These are phyloP conservation scores for Ophiosphaerella herpotricha DNA, from an alignment of 2,329 filamentous ascomycete species.

Conservation along the genomic window DNA sequence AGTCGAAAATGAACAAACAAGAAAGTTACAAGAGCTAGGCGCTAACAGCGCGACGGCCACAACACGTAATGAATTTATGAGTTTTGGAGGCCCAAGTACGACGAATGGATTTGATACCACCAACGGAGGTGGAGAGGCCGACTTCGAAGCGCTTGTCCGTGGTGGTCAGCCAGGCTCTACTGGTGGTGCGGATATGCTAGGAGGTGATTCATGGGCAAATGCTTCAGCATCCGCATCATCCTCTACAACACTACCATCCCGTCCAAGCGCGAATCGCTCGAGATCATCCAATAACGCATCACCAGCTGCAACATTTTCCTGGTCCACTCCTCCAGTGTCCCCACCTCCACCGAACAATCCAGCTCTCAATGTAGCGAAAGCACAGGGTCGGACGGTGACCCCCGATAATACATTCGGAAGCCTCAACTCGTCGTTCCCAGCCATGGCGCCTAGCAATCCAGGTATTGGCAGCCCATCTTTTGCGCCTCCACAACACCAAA, in stretches of 20 bases:
- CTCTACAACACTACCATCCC: constrained; percentile 38
- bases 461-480: constrained; percentile 41
- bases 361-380: constrained; percentile 29
- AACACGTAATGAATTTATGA: constrained; percentile 69
- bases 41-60: constrained; percentile 60
- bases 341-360: constrained; percentile 41
- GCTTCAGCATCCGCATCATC: constrained; percentile 38
- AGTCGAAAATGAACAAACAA: constrained; percentile 86
- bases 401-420: constrained; percentile 55
- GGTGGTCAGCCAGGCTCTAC: constrained; percentile 60
- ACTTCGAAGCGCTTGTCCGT: constrained; percentile 89
- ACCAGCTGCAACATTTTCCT: constrained; percentile 51
- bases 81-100: constrained; percentile 60
- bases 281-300: constrained; percentile 32
- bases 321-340: constrained; percentile 49
- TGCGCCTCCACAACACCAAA: constrained; percentile 47
- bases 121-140: constrained; percentile 65
- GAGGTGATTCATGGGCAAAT: constrained; percentile 51
- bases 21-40: constrained; percentile 83
- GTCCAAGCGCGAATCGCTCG: constrained; percentile 30
- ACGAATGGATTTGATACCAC: constrained; percentile 64
- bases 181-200: constrained; percentile 44
- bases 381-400: constrained; percentile 54
- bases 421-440: constrained; percentile 43
- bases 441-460: constrained; percentile 42